A percentile compares a stretch with the other conserved stretches of the same genome.
These are phyloP conservation scores for Plasmodium fragile DNA, from an alignment of 169 alveolate species.

Conservation along the genomic window DNA sequence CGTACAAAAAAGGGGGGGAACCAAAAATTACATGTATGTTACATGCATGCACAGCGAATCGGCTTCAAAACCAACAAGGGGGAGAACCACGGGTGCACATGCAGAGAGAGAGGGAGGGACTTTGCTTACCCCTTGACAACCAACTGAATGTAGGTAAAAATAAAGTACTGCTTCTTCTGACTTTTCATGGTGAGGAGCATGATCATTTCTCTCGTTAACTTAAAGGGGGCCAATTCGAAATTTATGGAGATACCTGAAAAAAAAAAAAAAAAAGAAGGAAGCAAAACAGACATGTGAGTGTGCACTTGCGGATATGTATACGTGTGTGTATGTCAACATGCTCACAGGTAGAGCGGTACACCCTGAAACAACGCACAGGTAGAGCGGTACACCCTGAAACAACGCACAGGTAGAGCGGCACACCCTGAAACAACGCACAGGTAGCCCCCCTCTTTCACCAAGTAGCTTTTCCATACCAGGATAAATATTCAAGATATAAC, in stretches of 20 bases:
- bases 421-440: neutral
- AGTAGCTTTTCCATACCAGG: constrained; percentile 91
- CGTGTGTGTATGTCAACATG: neutral
- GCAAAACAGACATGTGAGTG: neutral
- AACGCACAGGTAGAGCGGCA: neutral
- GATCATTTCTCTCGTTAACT: constrained; percentile 93
- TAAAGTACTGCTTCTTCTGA: constrained; percentile 67
- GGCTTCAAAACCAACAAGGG: neutral
- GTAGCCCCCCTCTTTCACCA: too few species aligned
- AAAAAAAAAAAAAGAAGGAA: neutral
- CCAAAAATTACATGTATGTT: neutral
- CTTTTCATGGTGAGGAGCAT: constrained; percentile 66
- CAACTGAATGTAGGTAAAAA: constrained; percentile 68
- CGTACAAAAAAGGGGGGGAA: neutral
- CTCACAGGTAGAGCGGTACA: neutral
- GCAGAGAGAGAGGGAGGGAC: neutral
- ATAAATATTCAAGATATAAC: constrained; percentile 94
- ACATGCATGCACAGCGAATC: neutral
- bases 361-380: too few species aligned
- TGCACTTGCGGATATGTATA: neutral
- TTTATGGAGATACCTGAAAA: constrained; percentile 83
- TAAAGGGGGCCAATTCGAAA: constrained; percentile 97
- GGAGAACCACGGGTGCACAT: neutral
- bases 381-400: too few species aligned
- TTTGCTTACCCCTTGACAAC: constrained; percentile 64